These are phyloP conservation scores for Hemisphaericaspora nanyangensis DNA, from an alignment of 805 yeast genomes.

Conservation along the genomic window DNA sequence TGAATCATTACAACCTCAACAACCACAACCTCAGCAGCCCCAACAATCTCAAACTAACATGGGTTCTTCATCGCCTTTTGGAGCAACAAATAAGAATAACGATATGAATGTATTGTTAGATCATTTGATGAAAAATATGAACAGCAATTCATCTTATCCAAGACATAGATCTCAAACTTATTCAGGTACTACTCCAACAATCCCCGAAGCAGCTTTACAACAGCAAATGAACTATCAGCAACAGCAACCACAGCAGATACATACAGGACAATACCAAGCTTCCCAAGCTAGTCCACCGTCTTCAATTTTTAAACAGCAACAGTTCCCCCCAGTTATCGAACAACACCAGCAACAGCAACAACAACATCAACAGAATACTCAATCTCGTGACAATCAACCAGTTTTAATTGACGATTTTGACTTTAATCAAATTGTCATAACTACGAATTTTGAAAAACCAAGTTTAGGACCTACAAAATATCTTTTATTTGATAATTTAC, in stretches of 20 bases:
- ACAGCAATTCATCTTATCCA: constrained; percentile 12
- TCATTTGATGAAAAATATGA: constrained; percentile 23
- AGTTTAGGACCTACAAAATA: constrained; percentile 73
- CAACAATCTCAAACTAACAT: constrained; percentile 6
- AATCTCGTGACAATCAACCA: constrained; percentile 10
- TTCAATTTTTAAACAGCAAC: constrained; percentile 8
- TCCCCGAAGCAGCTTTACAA: constrained; percentile 15
- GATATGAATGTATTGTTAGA: constrained; percentile 30
- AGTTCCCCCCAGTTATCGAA: constrained; percentile 6
- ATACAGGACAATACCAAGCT: constrained; percentile 8
- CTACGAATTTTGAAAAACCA: constrained; percentile 70
- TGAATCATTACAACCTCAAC: constrained; percentile 14
- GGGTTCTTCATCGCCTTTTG: constrained; percentile 21
- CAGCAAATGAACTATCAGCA: constrained; percentile 10
- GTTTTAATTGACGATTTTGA: constrained; percentile 55
- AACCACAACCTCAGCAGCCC: constrained; percentile 1
- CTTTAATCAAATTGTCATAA: constrained; percentile 54
- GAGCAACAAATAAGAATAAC: constrained; percentile 16
- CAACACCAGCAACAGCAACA: neutral
- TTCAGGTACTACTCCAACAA: constrained; percentile 31
- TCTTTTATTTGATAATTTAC: constrained; percentile 76
- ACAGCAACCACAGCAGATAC: constrained; percentile 11
- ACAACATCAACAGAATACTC: neutral
- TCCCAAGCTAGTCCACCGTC: constrained; percentile 1
- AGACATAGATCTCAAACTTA: constrained; percentile 40